These are phyloP conservation scores for Stachybotrys elegans DNA, from an alignment of 2,329 filamentous ascomycete species.

Conservation along the genomic window DNA sequence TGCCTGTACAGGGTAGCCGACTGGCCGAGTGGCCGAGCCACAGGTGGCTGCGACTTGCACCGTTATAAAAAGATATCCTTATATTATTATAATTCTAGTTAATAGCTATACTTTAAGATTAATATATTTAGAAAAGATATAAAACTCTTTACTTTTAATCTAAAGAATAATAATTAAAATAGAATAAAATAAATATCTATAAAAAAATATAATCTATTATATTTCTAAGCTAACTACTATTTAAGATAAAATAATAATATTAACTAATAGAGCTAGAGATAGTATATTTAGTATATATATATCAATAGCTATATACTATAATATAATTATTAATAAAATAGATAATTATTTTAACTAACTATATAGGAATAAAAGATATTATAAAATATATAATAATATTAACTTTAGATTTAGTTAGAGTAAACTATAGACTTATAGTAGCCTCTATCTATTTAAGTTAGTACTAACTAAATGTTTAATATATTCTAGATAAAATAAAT, in stretches of 20 bases:
- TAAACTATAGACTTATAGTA: background rate
- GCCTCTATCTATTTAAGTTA: background rate
- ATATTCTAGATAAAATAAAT: background rate
- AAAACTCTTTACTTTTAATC: too few relatives aligned
- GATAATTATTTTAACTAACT: background rate
- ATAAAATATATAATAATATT: background rate
- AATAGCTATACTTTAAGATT: background rate
- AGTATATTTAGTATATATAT: background rate
- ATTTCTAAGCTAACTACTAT: background rate
- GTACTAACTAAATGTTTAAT: slow-evolving; percentile 1
- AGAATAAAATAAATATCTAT: slow-evolving; percentile 2
- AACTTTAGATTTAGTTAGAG: background rate
- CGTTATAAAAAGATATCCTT: slow-evolving; percentile 3
- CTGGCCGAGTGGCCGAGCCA: too few relatives aligned
- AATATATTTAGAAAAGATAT: too few relatives aligned
- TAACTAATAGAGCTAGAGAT: background rate
- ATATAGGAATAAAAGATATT: background rate
- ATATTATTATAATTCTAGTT: background rate
- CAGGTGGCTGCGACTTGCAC: background rate
- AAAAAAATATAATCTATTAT: background rate
- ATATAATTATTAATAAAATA: background rate
- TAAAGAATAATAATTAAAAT: background rate
- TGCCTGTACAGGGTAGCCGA: too few relatives aligned
- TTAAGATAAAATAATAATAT: background rate
- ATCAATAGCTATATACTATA: background rate